Percentiles rank a stretch among this genome's conserved stretches.
These are phyloP conservation scores for Heritiera fomes DNA, from an alignment of 345 rosid species.

Conservation along the genomic window DNA sequence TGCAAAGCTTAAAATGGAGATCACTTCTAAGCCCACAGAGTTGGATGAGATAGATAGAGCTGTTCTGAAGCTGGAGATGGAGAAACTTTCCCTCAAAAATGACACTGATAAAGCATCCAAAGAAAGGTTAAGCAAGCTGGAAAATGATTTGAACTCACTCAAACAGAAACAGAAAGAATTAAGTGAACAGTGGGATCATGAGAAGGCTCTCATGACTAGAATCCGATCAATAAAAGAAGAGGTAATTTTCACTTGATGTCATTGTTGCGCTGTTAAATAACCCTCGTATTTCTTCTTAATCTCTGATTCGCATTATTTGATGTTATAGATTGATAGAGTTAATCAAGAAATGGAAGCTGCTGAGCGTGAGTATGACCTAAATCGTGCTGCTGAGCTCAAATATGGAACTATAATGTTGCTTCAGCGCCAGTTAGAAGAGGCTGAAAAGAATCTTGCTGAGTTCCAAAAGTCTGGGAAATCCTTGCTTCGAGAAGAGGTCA, in stretches of 20 bases:
- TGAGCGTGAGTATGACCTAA: slow-evolving; percentile 81
- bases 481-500: slow-evolving; percentile 86
- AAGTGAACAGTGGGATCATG: slow-evolving; percentile 71
- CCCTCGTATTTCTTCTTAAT: background rate
- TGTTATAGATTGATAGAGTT: slow-evolving; percentile 78
- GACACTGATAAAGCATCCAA: slow-evolving; percentile 85
- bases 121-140: slow-evolving; percentile 80
- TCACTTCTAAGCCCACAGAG: slow-evolving; percentile 93
- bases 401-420: slow-evolving; percentile 88
- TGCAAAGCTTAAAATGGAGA: slow-evolving; percentile 97
- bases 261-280: background rate
- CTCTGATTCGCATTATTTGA: slow-evolving; percentile 19
- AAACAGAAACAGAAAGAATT: slow-evolving; percentile 75
- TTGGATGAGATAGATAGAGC: slow-evolving; percentile 89
- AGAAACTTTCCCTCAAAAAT: slow-evolving; percentile 79
- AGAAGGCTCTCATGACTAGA: slow-evolving; percentile 69
- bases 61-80: slow-evolving; percentile 89
- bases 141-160: slow-evolving; percentile 56
- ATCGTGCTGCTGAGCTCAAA: slow-evolving; percentile 89
- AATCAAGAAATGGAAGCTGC: slow-evolving; percentile 94
- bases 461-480: slow-evolving; percentile 72
- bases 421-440: slow-evolving; percentile 84
- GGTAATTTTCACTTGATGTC: slow-evolving; percentile 38
- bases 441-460: slow-evolving; percentile 74
- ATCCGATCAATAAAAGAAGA: slow-evolving; percentile 88